These are phyloP conservation scores for Vachellia pachyceras DNA, from an alignment of 306 rosid species.

Conservation along the genomic window DNA sequence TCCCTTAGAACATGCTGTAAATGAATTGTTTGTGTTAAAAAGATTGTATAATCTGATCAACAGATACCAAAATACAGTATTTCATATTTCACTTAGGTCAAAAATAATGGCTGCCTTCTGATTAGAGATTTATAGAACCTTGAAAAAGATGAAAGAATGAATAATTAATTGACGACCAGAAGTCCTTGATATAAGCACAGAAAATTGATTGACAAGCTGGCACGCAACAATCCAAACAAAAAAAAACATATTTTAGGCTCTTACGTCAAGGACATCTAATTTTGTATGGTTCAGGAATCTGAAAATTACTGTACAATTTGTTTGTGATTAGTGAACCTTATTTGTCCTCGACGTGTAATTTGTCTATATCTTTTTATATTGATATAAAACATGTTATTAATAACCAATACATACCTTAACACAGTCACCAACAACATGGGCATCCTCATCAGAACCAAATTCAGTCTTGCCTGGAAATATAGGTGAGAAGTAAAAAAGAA, in stretches of 20 bases:
- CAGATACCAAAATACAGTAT: not conserved
- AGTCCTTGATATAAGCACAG: not conserved
- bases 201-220: not conserved
- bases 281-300: not conserved
- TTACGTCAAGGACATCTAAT: not conserved
- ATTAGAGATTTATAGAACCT: constrained; percentile 1
- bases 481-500: constrained; percentile 33
- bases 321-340: not conserved
- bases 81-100: not conserved
- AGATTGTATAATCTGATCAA: not conserved
- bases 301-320: not conserved
- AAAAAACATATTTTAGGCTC: not conserved
- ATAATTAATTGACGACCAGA: not conserved
- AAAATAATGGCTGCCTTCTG: not conserved
- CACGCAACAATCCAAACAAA: not conserved
- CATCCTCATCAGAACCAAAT: constrained; percentile 87
- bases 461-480: constrained; percentile 80
- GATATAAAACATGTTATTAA: constrained; percentile 3
- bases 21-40: constrained; percentile 27
- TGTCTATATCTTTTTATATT: not conserved
- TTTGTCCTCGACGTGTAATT: not conserved
- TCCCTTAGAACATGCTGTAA: constrained; percentile 77
- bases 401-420: constrained; percentile 69
- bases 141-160: constrained; percentile 14
- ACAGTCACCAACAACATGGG: constrained; percentile 99